Base-by-base conservation (phyloP, 129 eudicot species). In the Saposhnikovia divaricata region DNA sequence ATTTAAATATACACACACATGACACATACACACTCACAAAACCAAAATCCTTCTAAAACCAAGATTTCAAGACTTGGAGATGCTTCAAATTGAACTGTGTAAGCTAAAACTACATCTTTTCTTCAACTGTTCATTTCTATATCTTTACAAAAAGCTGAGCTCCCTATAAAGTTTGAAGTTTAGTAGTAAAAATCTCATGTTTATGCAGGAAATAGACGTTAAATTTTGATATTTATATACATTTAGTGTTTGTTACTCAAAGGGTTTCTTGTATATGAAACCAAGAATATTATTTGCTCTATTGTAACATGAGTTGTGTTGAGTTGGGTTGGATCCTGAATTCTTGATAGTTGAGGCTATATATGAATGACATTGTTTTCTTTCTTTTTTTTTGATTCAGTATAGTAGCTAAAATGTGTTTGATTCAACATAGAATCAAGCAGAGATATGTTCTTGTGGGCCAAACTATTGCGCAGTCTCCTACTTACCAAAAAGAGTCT, bases 321-420 rank as follows among this genome's bases (percentile, higher is more conserved):
- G 6, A 40, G 43, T 80, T 75, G 83, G 66, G 34, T 59, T 65
- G 72, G 78, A 18, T 79, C 59, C 37, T 70, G 48, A 47, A 34
- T 82, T 77, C 78, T 43, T 71, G 79, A 69, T 28, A 46, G 47
- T n/a, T 45, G 38, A 42, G 77, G 51, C 38, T 44, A n/a, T 40
- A 11, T 39, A 6, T 71, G 25, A 21, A 72, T 18, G 61, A 38
- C n/a, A 47, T 53, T 77, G 31, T 38, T 77, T 39, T 34, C 1
- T 31, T 31, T n/a, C n/a, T 34, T 34, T 34, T 34, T n/a, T 76
- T 57, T 47, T 48, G 55, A 76, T 72, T 39, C 12, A 71, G 9
- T 71, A 0, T 70, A 70, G 80, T 68, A 50, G 89, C 82, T 79
- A 89, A 85, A 85, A 87, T 89, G 88, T 80, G 81, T 74, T 37